Evolutionary conservation across 345 rosid genomes (phyloP).

Genomic region (Boechera divaricarpa): DNA sequence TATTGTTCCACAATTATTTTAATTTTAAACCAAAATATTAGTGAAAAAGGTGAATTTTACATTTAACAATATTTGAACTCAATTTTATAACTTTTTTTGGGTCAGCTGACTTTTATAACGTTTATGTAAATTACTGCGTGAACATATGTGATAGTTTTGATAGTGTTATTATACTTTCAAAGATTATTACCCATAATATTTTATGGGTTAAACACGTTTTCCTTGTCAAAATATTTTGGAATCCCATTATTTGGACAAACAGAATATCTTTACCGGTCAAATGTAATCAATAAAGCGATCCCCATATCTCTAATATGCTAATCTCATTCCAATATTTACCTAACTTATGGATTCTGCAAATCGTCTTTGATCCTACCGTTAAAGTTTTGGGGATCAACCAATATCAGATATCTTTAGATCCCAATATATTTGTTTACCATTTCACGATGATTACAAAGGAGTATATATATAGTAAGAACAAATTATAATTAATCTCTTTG

Average conservation of each 20-base stretch:
- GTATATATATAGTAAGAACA: background rate
- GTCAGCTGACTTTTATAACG: background rate
- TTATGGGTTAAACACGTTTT: background rate
- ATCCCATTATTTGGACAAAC: slow-evolving; percentile 29
- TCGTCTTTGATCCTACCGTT: slow-evolving; percentile 43
- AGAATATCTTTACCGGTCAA: slow-evolving; percentile 43
- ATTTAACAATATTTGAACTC: background rate
- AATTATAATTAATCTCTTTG: background rate
- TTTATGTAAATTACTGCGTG: background rate
- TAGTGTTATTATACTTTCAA: background rate
- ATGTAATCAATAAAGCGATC: slow-evolving; percentile 44
- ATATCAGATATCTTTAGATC: slow-evolving; percentile 38
- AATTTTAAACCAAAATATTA: background rate
- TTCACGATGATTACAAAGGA: slow-evolving; percentile 1
- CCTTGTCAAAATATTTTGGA: slow-evolving; percentile 16
- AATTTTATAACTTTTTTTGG: background rate
- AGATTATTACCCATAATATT: background rate
- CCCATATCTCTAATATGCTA: slow-evolving; percentile 39
- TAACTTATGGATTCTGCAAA: slow-evolving; percentile 38
- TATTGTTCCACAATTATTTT: background rate
- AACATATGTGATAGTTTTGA: background rate
- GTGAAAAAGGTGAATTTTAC: too few relatives aligned
- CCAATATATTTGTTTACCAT: slow-evolving; percentile 33
- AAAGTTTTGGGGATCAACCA: slow-evolving; percentile 41
- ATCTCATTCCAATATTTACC: slow-evolving; percentile 37